These are phyloP conservation scores for Lichtheimia hyalospora DNA, from an alignment of 371 early-diverging fungal genomes.

Conservation along the genomic window DNA sequence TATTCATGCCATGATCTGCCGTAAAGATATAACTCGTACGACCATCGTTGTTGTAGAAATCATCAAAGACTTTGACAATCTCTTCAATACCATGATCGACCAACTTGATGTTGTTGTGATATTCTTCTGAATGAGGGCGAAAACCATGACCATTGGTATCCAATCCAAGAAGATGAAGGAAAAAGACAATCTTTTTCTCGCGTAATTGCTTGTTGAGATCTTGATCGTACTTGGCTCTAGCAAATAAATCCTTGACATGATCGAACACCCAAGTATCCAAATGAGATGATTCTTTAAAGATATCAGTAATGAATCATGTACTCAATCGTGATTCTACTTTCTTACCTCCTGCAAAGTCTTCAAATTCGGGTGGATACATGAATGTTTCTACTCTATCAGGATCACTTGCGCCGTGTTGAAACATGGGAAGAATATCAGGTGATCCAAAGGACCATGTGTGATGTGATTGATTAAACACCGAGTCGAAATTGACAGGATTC, in stretches of 20 bases:
- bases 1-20: conserved; percentile 96
- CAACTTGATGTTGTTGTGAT: conserved; percentile 75
- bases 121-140: conserved; percentile 84
- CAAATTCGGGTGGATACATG: conserved; percentile 88
- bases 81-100: conserved; percentile 79
- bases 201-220: conserved; percentile 60
- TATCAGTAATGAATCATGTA: too few relatives aligned
- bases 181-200: conserved; percentile 81
- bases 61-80: conserved; percentile 65
- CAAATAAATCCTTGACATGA: conserved; percentile 49
- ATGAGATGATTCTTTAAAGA: conserved; percentile 82
- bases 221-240: conserved; percentile 42
- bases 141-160: conserved; percentile 95
- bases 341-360: conserved; percentile 84
- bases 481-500: conserved; percentile 97
- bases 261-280: conserved; percentile 93
- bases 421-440: conserved; percentile 97
- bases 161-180: conserved; percentile 90
- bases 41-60: conserved; percentile 79
- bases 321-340: not conserved
- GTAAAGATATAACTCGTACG: conserved; percentile 89
- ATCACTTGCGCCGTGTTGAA: conserved; percentile 87
- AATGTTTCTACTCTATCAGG: conserved; percentile 75
- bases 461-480: conserved; percentile 87
- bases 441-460: conserved; percentile 98